phyloP scores from a whole-genome alignment of 768 basidiomycete species.

The Suillus decipiens region DNA sequence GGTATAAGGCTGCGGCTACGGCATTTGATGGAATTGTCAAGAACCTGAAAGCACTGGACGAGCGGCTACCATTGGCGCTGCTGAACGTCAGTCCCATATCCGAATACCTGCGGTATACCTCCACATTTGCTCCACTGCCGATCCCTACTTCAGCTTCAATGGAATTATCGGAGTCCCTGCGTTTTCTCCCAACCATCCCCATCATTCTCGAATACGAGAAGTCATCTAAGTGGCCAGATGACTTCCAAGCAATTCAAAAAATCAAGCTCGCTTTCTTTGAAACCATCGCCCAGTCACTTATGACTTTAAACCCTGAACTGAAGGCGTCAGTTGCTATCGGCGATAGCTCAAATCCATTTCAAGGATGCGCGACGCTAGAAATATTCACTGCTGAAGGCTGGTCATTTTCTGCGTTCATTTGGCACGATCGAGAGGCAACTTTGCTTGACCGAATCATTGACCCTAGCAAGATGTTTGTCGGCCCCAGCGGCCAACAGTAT shows the following conservation, averaged over 20 bases:
- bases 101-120: constrained; percentile 79
- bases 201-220: constrained; percentile 89
- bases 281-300: constrained; percentile 67
- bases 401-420: constrained; percentile 83
- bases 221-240: constrained; percentile 93
- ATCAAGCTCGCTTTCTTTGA: constrained; percentile 94
- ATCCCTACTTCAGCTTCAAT: constrained; percentile 54
- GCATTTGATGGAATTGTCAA: constrained; percentile 83
- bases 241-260: constrained; percentile 88
- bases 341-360: constrained; percentile 50
- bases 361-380: constrained; percentile 75
- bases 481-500: constrained; percentile 19
- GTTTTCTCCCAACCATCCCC: constrained; percentile 69
- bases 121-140: constrained; percentile 78
- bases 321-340: constrained; percentile 62
- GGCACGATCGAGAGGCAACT: constrained; percentile 83
- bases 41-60: constrained; percentile 71
- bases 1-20: constrained; percentile 70
- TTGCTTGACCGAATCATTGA: constrained; percentile 72
- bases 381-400: constrained; percentile 80
- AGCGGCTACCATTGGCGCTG: constrained; percentile 73
- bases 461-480: constrained; percentile 33
- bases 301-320: constrained; percentile 50
- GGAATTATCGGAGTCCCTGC: constrained; percentile 57
- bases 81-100: constrained; percentile 76